Evolutionary conservation across 78 protist genomes (phyloP).

Genomic region (Emiliania huxleyi): DNA sequence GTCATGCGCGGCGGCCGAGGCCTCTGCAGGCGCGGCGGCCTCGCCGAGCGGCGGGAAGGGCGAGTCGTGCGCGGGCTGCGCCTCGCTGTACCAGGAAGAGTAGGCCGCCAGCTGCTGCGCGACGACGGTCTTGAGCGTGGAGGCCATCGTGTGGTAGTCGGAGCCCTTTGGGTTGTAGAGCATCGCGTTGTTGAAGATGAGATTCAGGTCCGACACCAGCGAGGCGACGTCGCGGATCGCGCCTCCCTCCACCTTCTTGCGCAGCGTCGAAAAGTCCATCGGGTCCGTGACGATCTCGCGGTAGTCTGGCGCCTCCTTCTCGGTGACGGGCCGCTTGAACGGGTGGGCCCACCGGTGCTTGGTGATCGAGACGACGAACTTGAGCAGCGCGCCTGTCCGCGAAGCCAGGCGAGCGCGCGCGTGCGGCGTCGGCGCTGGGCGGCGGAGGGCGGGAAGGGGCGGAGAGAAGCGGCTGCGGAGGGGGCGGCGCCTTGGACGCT

Average conservation of each 20-base stretch:
- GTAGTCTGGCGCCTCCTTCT: constrained; percentile 9
- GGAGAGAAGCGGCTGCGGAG: too few species aligned
- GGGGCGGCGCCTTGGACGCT: background rate
- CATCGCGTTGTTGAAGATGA: constrained; percentile 9
- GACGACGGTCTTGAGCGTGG: background rate
- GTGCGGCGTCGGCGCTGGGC: too few species aligned
- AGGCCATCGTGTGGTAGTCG: background rate
- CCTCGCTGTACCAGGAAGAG: background rate
- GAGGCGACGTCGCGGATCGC: background rate
- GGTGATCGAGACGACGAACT: background rate
- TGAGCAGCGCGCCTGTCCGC: background rate
- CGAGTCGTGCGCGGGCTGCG: background rate
- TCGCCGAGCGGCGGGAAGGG: background rate
- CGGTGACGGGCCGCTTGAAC: background rate
- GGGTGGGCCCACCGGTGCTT: constrained; percentile 23
- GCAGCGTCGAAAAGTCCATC: background rate
- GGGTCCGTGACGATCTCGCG: background rate
- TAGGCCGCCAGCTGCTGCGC: background rate
- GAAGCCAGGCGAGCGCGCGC: too few species aligned
- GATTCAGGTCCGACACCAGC: background rate
- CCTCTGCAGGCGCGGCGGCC: too few species aligned
- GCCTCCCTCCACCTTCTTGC: background rate
- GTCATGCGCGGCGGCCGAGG: too few species aligned
- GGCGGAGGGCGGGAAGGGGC: too few species aligned
- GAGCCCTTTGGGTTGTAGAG: background rate